Percentiles rank a stretch among this genome's conserved stretches.
Evolutionary conservation across 78 protist genomes (phyloP).

Genomic region (Polysphondylium violaceum): DNA sequence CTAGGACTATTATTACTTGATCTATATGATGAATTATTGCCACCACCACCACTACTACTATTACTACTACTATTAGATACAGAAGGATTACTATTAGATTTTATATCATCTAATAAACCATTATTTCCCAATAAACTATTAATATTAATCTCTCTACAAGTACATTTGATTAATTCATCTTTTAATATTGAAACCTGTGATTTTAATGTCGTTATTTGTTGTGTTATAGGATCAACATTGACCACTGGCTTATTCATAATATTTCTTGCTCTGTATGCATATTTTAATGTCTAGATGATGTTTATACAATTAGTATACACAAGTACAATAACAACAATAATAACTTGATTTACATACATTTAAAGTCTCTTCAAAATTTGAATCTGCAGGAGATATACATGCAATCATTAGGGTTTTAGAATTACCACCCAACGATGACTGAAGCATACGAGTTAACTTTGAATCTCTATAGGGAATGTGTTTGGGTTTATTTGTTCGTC

Average conservation of each 20-base stretch:
- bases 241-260: constrained; percentile 90
- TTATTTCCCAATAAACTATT: constrained; percentile 2
- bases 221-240: constrained; percentile 84
- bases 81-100: neutral
- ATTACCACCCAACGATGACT: constrained; percentile 97
- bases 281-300: constrained; percentile 83
- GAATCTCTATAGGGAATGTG: constrained; percentile 97
- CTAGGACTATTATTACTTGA: neutral
- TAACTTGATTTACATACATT: constrained; percentile 46
- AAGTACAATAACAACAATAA: neutral
- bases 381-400: constrained; percentile 81
- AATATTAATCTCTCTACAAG: constrained; percentile 40
- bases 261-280: constrained; percentile 92
- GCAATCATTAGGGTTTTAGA: constrained; percentile 96
- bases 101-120: neutral
- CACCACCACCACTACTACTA: neutral
- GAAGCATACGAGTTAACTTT: constrained; percentile 98
- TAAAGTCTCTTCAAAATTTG: constrained; percentile 89
- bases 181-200: constrained; percentile 45
- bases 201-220: constrained; percentile 42
- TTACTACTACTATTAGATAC: neutral
- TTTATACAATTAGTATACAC: neutral
- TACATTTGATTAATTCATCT: constrained; percentile 30
- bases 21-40: neutral
- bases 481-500: constrained; percentile 18